Conservation (phyloP, 768 basidiomycete genomes). For the Pseudohyphozyma bogoriensis region DNA sequence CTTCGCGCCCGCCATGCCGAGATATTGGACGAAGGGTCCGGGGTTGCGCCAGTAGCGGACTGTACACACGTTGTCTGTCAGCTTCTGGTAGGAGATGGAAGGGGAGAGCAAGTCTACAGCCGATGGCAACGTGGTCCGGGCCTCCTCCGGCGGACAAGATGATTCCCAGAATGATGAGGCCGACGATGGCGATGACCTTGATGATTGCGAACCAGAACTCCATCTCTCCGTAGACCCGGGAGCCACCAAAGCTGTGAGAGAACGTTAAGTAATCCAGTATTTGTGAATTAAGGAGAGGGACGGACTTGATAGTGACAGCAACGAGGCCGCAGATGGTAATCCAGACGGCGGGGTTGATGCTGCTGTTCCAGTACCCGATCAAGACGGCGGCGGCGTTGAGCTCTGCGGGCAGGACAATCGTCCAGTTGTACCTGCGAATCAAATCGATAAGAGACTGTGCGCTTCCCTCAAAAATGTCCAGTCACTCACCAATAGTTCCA, state of each 20-base stretch:
- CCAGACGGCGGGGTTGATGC: slow-evolving; percentile 37
- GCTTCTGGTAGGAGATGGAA: slow-evolving; percentile 76
- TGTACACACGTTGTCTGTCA: too few species aligned
- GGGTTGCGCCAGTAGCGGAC: slow-evolving; percentile 50
- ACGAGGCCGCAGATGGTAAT: slow-evolving; percentile 38
- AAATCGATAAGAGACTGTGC: too few species aligned
- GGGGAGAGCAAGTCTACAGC: slow-evolving; percentile 49
- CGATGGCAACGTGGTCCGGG: slow-evolving; percentile 19
- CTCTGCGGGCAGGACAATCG: slow-evolving; percentile 58
- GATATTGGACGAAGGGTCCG: slow-evolving; percentile 68
- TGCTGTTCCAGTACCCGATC: slow-evolving; percentile 58
- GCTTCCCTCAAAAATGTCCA: too few species aligned
- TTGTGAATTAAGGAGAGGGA: slow-evolving; percentile 30
- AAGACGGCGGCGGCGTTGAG: slow-evolving; percentile 62
- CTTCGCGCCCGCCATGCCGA: slow-evolving; percentile 39
- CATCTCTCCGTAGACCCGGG: slow-evolving; percentile 8
- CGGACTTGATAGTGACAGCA: slow-evolving; percentile 38
- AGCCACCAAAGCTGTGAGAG: too few species aligned
- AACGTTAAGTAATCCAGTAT: too few species aligned
- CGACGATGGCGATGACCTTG: slow-evolving; percentile 32
- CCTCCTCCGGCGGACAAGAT: neutral
- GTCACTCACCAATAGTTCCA: slow-evolving; percentile 49
- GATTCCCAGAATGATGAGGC: slow-evolving; percentile 46
- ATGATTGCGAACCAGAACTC: slow-evolving; percentile 41
- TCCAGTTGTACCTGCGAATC: slow-evolving; percentile 39